Percentiles rank a stretch among this genome's conserved stretches.
phyloP scores from a whole-genome alignment of 106 monocot species.

The Platanthera zijinensis region DNA sequence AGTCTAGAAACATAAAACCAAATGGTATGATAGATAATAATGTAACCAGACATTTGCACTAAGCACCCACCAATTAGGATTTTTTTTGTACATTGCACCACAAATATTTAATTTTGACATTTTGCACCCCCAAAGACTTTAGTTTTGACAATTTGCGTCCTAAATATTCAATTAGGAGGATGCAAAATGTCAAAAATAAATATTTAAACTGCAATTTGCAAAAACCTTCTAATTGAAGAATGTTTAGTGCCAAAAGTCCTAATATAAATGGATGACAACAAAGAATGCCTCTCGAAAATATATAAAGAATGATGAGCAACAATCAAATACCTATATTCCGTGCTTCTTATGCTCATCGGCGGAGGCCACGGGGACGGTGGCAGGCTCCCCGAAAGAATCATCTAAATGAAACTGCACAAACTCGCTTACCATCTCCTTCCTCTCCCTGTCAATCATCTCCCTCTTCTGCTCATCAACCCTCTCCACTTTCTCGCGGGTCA shows the following conservation, averaged over 20 bases:
- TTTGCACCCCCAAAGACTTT: too few species aligned
- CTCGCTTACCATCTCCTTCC: constrained; percentile 37
- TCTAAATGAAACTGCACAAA: constrained; percentile 48
- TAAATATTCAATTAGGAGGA: too few species aligned
- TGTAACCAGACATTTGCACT: too few species aligned
- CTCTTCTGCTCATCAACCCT: constrained; percentile 61
- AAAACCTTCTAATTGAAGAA: too few species aligned
- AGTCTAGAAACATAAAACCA: not conserved
- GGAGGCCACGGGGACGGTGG: constrained; percentile 24
- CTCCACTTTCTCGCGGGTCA: constrained; percentile 72
- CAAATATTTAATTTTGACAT: too few species aligned
- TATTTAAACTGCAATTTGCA: too few species aligned
- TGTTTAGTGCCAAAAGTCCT: too few species aligned
- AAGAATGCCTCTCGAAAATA: not conserved
- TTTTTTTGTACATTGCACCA: too few species aligned
- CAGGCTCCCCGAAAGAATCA: constrained; percentile 35
- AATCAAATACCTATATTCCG: constrained; percentile 10
- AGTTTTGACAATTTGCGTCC: too few species aligned
- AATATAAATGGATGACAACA: not conserved
- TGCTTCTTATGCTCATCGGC: constrained; percentile 23
- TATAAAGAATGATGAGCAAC: not conserved
- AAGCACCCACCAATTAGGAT: too few species aligned
- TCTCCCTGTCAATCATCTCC: constrained; percentile 34
- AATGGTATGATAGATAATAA: too few species aligned
- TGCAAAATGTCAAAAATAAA: too few species aligned